Evolutionary conservation across 2,329 filamentous ascomycete genomes (phyloP).

Genomic region (Aspergillus transmontanensis): DNA sequence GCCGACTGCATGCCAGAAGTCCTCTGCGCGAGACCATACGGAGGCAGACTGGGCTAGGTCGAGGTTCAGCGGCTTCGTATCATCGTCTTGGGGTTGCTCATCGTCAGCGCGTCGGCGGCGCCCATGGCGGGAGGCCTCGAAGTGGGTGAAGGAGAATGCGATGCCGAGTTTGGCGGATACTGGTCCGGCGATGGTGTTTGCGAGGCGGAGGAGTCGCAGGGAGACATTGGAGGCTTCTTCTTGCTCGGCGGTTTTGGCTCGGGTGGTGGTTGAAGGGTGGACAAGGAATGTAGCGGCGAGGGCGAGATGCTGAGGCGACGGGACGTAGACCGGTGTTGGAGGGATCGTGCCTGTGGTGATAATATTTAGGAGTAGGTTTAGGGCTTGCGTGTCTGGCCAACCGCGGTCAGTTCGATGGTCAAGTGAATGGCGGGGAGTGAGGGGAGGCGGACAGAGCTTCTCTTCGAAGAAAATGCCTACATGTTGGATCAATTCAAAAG

Average conservation of each 20-base stretch:
- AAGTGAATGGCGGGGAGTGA: slow-evolving; percentile 2
- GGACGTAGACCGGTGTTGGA: slow-evolving; percentile 60
- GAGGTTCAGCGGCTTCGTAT: slow-evolving; percentile 58
- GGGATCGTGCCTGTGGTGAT: slow-evolving; percentile 35
- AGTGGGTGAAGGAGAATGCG: slow-evolving; percentile 69
- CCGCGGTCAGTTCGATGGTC: slow-evolving; percentile 9
- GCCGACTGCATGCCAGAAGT: slow-evolving; percentile 86
- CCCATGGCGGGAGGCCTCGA: slow-evolving; percentile 36
- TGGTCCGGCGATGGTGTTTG: slow-evolving; percentile 68
- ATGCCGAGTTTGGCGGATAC: slow-evolving; percentile 68
- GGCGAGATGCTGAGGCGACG: slow-evolving; percentile 72
- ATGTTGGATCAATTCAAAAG: slow-evolving; percentile 66
- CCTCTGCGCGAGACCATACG: slow-evolving; percentile 74
- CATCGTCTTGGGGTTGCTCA: slow-evolving; percentile 38
- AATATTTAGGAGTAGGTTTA: slow-evolving; percentile 62
- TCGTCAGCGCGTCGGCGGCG: slow-evolving; percentile 28
- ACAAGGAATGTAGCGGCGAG: slow-evolving; percentile 80
- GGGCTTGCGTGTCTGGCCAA: slow-evolving; percentile 57
- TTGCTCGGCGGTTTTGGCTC: slow-evolving; percentile 63
- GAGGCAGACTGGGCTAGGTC: slow-evolving; percentile 66
- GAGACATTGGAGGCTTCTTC: slow-evolving; percentile 67
- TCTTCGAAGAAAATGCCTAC: slow-evolving; percentile 76
- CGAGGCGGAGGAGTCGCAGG: slow-evolving; percentile 68
- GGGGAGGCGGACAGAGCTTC: slow-evolving; percentile 61
- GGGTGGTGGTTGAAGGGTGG: slow-evolving; percentile 77